phyloP scores from a whole-genome alignment of 108 stramenopile genomes.

The Nitzschia sp. region DNA sequence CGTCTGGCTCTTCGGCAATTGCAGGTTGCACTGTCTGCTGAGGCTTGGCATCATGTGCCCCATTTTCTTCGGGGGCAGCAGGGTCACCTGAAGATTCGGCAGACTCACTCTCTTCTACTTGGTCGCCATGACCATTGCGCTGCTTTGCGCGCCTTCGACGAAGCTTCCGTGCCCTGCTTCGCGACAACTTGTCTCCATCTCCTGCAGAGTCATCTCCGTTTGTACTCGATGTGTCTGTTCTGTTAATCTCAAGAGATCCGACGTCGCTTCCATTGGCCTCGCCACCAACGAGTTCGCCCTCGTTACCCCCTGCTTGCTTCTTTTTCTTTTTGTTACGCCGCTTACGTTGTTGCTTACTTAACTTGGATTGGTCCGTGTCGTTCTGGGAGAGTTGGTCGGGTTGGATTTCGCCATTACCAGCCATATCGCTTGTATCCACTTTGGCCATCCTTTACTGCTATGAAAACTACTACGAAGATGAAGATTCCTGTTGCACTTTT shows the following conservation, averaged over 20 bases:
- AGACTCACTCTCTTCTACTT: not conserved
- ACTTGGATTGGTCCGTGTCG: not conserved
- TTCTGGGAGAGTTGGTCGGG: too few species aligned
- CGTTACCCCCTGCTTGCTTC: not conserved
- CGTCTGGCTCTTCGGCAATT: not conserved
- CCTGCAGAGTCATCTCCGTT: not conserved
- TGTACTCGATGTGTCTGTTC: not conserved
- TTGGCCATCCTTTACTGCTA: too few species aligned
- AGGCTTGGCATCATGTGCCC: not conserved
- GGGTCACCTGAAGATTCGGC: too few species aligned
- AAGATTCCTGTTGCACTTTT: too few species aligned
- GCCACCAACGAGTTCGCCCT: not conserved
- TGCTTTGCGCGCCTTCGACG: conserved; percentile 17
- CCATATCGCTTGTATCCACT: too few species aligned
- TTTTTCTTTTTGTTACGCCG: conserved; percentile 10
- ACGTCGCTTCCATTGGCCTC: too few species aligned
- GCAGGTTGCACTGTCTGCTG: not conserved
- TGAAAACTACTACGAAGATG: too few species aligned
- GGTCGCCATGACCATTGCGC: not conserved
- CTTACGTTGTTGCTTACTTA: not conserved
- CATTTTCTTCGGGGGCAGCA: not conserved
- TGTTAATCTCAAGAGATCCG: too few species aligned
- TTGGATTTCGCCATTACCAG: too few species aligned
- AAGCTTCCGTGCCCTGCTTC: conserved; percentile 11
- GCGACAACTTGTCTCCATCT: conserved; percentile 6